Conservation (phyloP, 2,329 filamentous ascomycete species). For the Paraphaeosphaeria sporulosa region DNA sequence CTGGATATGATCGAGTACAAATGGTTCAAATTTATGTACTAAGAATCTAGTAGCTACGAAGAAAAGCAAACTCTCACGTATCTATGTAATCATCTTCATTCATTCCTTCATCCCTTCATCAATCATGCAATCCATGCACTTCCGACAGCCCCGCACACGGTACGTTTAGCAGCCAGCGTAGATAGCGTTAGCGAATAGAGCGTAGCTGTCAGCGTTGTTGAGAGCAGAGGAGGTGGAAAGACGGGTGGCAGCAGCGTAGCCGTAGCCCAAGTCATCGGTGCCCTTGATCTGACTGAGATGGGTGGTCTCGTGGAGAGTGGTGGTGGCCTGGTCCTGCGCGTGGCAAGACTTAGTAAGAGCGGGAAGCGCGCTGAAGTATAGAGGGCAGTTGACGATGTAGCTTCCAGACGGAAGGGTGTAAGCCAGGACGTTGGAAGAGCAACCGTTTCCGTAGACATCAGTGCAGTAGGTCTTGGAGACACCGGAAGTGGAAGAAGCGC, state of each 20-base stretch:
- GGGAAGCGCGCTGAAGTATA: slow-evolving; percentile 63
- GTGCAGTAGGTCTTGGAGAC: slow-evolving; percentile 63
- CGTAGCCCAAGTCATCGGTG: slow-evolving; percentile 62
- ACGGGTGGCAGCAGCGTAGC: slow-evolving; percentile 57
- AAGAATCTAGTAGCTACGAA: not conserved
- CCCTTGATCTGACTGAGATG: slow-evolving; percentile 64
- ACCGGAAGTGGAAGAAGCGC: slow-evolving; percentile 58
- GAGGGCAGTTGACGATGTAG: slow-evolving; percentile 66
- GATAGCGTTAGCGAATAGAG: slow-evolving; percentile 56
- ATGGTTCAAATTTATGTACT: not conserved
- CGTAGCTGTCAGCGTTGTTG: slow-evolving; percentile 68
- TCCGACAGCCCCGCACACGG: not conserved
- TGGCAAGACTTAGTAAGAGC: slow-evolving; percentile 62
- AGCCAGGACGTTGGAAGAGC: slow-evolving; percentile 60
- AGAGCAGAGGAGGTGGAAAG: slow-evolving; percentile 60
- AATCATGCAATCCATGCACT: not conserved
- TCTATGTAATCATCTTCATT: not conserved
- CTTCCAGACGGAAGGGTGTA: slow-evolving; percentile 64
- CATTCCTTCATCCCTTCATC: not conserved
- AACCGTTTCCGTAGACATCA: slow-evolving; percentile 60
- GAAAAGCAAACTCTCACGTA: not conserved
- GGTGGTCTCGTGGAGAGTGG: slow-evolving; percentile 69
- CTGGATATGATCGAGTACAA: too few species aligned
- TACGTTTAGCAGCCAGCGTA: slow-evolving; percentile 19
- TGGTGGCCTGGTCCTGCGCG: slow-evolving; percentile 68